Base-by-base conservation (phyloP, 1,284 basidiomycete genomes). In the Cryptococcus jaspeensis region DNA sequence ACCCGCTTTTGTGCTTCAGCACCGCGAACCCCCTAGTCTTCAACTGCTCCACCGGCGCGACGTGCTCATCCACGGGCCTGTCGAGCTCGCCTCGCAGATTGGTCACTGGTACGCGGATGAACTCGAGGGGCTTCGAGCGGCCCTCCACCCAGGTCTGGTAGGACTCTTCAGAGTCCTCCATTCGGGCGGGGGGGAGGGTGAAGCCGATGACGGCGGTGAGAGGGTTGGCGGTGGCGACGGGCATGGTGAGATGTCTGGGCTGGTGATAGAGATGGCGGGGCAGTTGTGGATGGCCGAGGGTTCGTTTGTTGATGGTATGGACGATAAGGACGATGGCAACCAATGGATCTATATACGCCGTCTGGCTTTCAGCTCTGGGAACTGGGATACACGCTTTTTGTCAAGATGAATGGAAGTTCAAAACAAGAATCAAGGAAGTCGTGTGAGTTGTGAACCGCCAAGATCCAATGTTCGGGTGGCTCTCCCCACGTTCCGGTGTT, bases 131-230 rank as follows among this genome's bases (percentile, higher is more conserved):
- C 9, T 65, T 56, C 5, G 53, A 15, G 18, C 60, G 51, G 12
- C 52, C 39, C 12, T 47, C 39, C 1, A 60, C 45, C 42, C 50
- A 66, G 5, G 50, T 61, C 6, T 65, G 43, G 38, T 72, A 71
- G 28, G 63, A 53, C 1, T 42, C 37, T 8, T 52, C 53, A 38
- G 58, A 62, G 32, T 69, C 55, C 28, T 64, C 49, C 20, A 72
- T 53, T 11, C 63, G 54, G 3, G 25, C 2, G 16, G 46, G 49
- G 2, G 69, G 66, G 3, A 68, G 57, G 37, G 65, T 64, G 55
- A 74, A 74, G 22, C 57, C 61, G 55, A 72, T 64, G 2, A 56
- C 40, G 20, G 67, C 72, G 11, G 49, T 48, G 28, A 67, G 60
- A 5, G 52, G 40, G 16, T 38, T 3, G 13, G 51, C 51, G 38